Evolutionary conservation across 2,329 filamentous ascomycete species (phyloP).

Genomic region (Pseudogymnoascus sp.): DNA sequence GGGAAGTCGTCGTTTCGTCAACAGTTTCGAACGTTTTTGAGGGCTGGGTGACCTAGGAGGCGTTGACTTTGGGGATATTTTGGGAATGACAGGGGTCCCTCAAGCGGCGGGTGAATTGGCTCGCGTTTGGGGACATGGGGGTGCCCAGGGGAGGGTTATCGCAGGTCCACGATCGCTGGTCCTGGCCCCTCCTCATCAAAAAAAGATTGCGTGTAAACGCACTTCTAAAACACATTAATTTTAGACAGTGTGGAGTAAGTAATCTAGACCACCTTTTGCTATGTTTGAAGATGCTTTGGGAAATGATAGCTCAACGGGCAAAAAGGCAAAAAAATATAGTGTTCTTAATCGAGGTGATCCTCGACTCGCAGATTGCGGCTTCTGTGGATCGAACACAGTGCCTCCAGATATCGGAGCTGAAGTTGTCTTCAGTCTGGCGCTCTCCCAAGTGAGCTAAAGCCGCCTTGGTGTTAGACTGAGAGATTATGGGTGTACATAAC

Average conservation of each 20-base stretch:
- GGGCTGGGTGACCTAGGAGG: constrained; percentile 5
- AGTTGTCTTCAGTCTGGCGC: constrained; percentile 15
- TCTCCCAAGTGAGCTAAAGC: constrained; percentile 17
- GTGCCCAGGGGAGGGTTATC: not conserved
- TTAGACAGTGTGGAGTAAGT: not conserved
- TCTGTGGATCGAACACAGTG: constrained; percentile 16
- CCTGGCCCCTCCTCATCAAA: not conserved
- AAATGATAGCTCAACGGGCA: not conserved
- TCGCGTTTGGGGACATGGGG: not conserved
- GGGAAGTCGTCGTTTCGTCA: not conserved
- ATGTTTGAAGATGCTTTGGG: not conserved
- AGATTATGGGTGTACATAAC: not conserved
- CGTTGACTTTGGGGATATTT: not conserved
- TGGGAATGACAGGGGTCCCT: not conserved
- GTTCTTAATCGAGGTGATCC: constrained; percentile 13
- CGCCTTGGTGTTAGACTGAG: constrained; percentile 9
- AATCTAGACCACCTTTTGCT: not conserved
- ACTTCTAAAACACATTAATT: not conserved
- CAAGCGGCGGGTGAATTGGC: not conserved
- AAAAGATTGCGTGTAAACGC: not conserved
- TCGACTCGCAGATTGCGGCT: constrained; percentile 14
- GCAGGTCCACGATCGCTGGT: not conserved
- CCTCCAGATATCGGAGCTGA: constrained; percentile 13
- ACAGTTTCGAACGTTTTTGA: not conserved
- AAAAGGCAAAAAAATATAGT: constrained; percentile 12